A percentile compares a stretch with the other conserved stretches of the same genome.
These are phyloP conservation scores for Magnaporthales sp. DNA, from an alignment of 2,329 filamentous ascomycete genomes.

Conservation along the genomic window DNA sequence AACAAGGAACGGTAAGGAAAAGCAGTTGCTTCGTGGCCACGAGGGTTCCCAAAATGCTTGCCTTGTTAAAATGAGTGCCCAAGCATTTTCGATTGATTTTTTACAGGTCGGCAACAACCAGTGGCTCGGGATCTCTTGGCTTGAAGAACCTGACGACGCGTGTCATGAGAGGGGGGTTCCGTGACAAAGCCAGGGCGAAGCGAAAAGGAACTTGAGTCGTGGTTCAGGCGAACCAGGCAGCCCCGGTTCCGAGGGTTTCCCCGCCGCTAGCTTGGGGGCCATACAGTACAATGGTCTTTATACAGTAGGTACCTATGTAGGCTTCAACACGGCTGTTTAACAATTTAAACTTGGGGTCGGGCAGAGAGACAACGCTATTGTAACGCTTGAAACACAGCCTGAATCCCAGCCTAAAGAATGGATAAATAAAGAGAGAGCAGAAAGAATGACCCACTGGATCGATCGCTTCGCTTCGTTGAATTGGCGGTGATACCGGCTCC, in stretches of 20 bases:
- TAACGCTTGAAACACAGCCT: background rate
- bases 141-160: background rate
- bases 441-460: background rate
- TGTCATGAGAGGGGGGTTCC: background rate
- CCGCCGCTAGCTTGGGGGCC: background rate
- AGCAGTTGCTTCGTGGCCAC: background rate
- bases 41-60: background rate
- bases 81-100: background rate
- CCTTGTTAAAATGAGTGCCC: background rate
- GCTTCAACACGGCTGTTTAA: background rate
- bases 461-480: background rate
- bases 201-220: background rate
- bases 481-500: background rate
- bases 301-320: too few relatives aligned
- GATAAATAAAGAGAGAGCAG: background rate
- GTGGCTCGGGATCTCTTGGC: background rate
- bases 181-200: background rate
- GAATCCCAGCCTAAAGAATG: background rate
- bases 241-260: background rate
- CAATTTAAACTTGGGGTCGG: background rate
- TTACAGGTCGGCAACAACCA: background rate
- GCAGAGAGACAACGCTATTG: background rate
- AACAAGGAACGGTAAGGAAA: background rate
- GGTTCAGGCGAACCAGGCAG: background rate
- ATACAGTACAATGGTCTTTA: background rate